A percentile compares a stretch with the other conserved stretches of the same genome.
phyloP scores from a whole-genome alignment of 768 basidiomycete genomes.

The Mycena crocata region DNA sequence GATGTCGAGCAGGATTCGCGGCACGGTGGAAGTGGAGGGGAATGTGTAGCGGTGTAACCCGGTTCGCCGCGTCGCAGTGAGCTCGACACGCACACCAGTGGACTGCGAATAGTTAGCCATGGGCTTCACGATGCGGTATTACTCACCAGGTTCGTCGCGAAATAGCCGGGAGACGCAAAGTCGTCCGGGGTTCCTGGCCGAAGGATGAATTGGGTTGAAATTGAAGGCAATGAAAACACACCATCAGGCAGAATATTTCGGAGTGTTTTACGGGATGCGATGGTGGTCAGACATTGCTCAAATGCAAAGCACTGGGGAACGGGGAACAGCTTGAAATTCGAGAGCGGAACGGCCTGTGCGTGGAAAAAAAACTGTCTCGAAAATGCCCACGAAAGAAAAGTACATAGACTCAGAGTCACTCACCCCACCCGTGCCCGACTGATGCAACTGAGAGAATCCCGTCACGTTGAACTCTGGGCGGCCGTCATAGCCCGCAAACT shows the following conservation, averaged over 20 bases:
- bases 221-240: constrained; percentile 34
- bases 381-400: background rate
- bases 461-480: constrained; percentile 57
- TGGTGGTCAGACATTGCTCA: constrained; percentile 62
- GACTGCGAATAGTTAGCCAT: constrained; percentile 48
- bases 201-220: background rate
- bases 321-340: constrained; percentile 73
- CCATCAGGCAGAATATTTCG: constrained; percentile 65
- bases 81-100: constrained; percentile 66
- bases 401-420: constrained; percentile 29
- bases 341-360: constrained; percentile 62
- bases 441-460: constrained; percentile 74
- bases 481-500: constrained; percentile 64
- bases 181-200: constrained; percentile 66
- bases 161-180: constrained; percentile 73
- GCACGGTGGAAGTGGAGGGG: constrained; percentile 57
- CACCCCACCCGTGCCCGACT: constrained; percentile 72
- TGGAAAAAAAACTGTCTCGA: background rate
- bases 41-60: constrained; percentile 72
- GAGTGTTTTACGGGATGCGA: constrained; percentile 57
- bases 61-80: constrained; percentile 69
- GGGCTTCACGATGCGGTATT: too few relatives aligned
- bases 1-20: constrained; percentile 69
- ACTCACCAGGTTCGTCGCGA: constrained; percentile 67
- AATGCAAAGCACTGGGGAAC: constrained; percentile 62